Evolutionary conservation across 202 grass and related monocot species (phyloP), one percentile per base, ranked within the genome.

Genomic region (Hordeum pubiflorum): DNA sequence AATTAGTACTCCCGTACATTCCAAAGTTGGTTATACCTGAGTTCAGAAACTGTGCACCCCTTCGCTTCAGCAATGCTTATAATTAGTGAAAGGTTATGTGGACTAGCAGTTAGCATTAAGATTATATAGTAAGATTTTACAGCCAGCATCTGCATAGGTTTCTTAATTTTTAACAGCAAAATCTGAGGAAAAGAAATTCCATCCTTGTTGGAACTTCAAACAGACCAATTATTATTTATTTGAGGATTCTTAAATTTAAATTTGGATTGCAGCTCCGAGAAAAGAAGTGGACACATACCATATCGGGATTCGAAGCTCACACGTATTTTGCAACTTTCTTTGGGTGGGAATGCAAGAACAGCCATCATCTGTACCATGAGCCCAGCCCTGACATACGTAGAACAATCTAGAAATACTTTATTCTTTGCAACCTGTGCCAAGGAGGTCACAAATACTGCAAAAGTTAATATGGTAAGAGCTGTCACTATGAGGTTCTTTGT

Each of bases 351-450:
- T 85, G 89, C 94, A 74, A 89, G 94, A 81, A 97, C 94, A 63
- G 94, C 94, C 24, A 94, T 97, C 57, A 94, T 97, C 40, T 97
- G 94, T 85, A 97, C 94, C 21, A 92, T 97, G 94, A 97, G 94
- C 67, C 94, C 94, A 32, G 90, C 89, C 56, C 86, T 82, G 57
- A 88, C 82, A 83, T 88, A 97, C 61, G 76, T 89, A 63, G 94
- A 97, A 63, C 94, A 94, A 82, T 97, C 94, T 57, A 88, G 91
- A 84, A 97, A 93, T 80, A 94, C 94, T 63, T 86, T 94, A 52
- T 89, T 97, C 59, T 97, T 97, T 78, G 94, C 94, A 63, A 90
- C 83, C 75, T 88, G 91, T 75, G 94, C 94, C 26, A 97, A 94
- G 83, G 87, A 97, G 67, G 91, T 97, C 29, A 91, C 89, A 54